Conservation (phyloP, 2,329 filamentous ascomycete species). For the Botrytis fabae region DNA sequence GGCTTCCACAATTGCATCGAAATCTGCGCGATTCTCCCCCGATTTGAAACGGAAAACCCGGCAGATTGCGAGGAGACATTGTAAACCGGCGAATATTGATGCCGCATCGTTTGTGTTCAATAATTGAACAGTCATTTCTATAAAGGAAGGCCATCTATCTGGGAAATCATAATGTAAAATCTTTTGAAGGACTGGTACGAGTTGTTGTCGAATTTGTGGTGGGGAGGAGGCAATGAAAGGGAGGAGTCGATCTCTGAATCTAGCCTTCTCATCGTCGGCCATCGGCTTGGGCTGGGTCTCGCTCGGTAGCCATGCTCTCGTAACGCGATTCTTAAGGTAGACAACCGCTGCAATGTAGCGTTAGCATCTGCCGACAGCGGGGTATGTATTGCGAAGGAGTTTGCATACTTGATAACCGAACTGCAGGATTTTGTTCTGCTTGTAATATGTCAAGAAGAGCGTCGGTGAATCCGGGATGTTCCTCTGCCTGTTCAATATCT, state of each 20-base stretch:
- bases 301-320: slow-evolving; percentile 80
- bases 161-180: slow-evolving; percentile 96
- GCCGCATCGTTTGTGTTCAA: slow-evolving; percentile 82
- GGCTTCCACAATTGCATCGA: slow-evolving; percentile 89
- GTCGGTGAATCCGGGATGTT: slow-evolving; percentile 85
- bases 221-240: slow-evolving; percentile 82
- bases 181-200: slow-evolving; percentile 92
- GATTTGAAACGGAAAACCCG: slow-evolving; percentile 92
- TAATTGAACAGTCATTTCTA: slow-evolving; percentile 87
- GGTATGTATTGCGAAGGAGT: slow-evolving; percentile 32
- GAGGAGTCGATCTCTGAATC: slow-evolving; percentile 84
- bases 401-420: slow-evolving; percentile 83
- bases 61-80: slow-evolving; percentile 92
- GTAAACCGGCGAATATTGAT: slow-evolving; percentile 88
- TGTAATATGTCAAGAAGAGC: slow-evolving; percentile 88
- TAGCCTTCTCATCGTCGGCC: slow-evolving; percentile 83
- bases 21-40: slow-evolving; percentile 76
- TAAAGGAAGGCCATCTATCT: slow-evolving; percentile 88
- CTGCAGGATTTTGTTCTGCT: slow-evolving; percentile 78
- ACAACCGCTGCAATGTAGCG: slow-evolving; percentile 69
- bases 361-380: slow-evolving; percentile 39
- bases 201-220: slow-evolving; percentile 82
- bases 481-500: slow-evolving; percentile 68
- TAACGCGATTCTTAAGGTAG: slow-evolving; percentile 97
- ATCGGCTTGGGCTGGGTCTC: slow-evolving; percentile 71